Evolutionary conservation across 1,284 basidiomycete genomes (phyloP), one percentile per base, ranked within the genome.

Genomic region (Clitocybe nebularis): DNA sequence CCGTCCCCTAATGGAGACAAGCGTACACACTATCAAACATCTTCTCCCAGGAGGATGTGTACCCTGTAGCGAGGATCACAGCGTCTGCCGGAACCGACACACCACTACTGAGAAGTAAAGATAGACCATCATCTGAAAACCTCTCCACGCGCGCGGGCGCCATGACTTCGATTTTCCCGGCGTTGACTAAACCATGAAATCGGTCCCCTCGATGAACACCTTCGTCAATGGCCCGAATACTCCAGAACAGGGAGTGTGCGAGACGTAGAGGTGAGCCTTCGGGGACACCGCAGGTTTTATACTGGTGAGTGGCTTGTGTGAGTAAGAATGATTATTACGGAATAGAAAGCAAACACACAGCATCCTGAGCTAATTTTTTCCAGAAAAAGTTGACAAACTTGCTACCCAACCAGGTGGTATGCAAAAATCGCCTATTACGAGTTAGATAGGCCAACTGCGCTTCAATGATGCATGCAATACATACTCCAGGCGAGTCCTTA

Each of bases 61-160:
- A 81, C 2, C 80, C 79, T 10, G 79, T 81, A 1, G 67, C 74
- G 0, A 81, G 64, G 1, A 81, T 55, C 5, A 81, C 64, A 2
- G 67, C 68, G 33, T 72, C 62, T 4, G 75, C 73, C 4, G 52
- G 34, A 3, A 79, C 35, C 1, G 45, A 49, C 26, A 56, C 48
- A 0, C 72, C 72, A 42, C 74, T 61, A 16, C 52, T 58, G n/a
- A 79, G 58, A 0, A 64, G 14, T 4, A 80, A 43, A 0, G 66
- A 68, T 20, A 51, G 39, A 5, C 71, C 70, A 36, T 75, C 71
- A 5, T 50, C 41, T 1, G 59, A 55, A 38, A 65, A 78, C 0
- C 63, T 54, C 5, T 55, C 37, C 2, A 62, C 75, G 6, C 67
- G 68, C 0, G 60, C 61, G 6, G 75, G 73, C n/a, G n/a, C n/a